A percentile compares a stretch with the other conserved stretches of the same genome.
Evolutionary conservation across 1,139 yeast genomes (phyloP).

Genomic region (Yamadazyma triangularis): DNA sequence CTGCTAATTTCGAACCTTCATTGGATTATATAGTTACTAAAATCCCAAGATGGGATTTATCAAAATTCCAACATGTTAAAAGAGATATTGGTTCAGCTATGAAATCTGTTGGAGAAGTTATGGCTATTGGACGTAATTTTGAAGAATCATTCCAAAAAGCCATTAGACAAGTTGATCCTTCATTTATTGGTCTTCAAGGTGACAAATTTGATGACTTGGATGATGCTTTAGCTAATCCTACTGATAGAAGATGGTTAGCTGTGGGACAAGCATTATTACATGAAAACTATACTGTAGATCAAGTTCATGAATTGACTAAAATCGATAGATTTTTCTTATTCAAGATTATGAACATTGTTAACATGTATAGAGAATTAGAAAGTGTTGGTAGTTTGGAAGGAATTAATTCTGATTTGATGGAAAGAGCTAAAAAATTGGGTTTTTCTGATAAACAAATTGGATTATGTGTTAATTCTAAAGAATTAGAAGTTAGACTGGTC

Average conservation of each 20-base stretch:
- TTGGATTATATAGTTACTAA: conserved; percentile 95
- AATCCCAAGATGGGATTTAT: conserved; percentile 97
- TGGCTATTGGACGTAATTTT: conserved; percentile 97
- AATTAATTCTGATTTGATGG: conserved; percentile 64
- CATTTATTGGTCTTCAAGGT: conserved; percentile 90
- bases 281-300: conserved; percentile 85
- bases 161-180: conserved; percentile 93
- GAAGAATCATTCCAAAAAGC: conserved; percentile 99
- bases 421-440: conserved; percentile 87
- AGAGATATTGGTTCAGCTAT: conserved; percentile 91
- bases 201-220: conserved; percentile 77
- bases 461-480: conserved; percentile 60
- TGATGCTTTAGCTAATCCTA: conserved; percentile 77
- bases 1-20: conserved; percentile 96
- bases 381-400: conserved; percentile 51
- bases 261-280: conserved; percentile 94
- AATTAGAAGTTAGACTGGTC: conserved; percentile 73
- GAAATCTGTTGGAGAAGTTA: conserved; percentile 99
- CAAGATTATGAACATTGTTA: conserved; percentile 87
- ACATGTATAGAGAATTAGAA: conserved; percentile 80
- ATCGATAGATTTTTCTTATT: conserved; percentile 95
- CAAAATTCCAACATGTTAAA: conserved; percentile 92
- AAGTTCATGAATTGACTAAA: conserved; percentile 83
- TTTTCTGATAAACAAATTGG: conserved; percentile 95
- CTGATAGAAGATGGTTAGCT: conserved; percentile 98